Evolutionary conservation across 257 asterid species (phyloP), one percentile per base, ranked within the genome.

Genomic region (Solanum habrochaites): DNA sequence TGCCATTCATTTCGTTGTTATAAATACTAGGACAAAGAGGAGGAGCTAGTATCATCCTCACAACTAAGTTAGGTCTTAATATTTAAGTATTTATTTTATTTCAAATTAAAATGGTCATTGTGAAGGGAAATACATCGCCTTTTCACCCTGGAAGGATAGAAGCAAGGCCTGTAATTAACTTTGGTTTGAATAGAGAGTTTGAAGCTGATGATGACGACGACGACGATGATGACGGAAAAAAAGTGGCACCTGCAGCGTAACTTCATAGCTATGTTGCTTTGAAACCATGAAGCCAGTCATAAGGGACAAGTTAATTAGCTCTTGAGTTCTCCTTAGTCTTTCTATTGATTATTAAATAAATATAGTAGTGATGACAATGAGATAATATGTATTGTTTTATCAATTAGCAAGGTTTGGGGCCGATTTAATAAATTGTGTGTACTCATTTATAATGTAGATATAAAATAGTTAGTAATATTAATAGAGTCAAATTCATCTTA

Each of bases 171-270:
- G 42, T 47, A 52, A 16, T 47, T 29, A 47, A 18, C 67, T 45
- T 21, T 11, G 29, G 32, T 62, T 9, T 14, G 31, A 39, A 23
- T 15, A 69, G 39, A 37, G 6, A 73, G 23, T 52, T 5, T 27
- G 88, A 87, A 15, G 88, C 71, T 56, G 91, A 89, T 12, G 91
- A 86, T 5, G 52, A 73, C 0, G 91, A 89, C 18, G 91, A 89
- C 0, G 91, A 89, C 9, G 91, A 89, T 0, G 91, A 89, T 2
- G 91, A 87, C 4, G 91, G 81, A 42, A 25, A 60, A 52, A 83
- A 75, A 5, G 89, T 89, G 8, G 91, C 91, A 12, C 91, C 91
- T 2, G 91, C 91, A 11, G 91, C 91, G 11, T 89, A 78, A 67
- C 16, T 71, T 71, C 6, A 31, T 70, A 62, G 70, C n/a, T 58